Base-by-base conservation (phyloP, 1,284 basidiomycete species). In the Afroboletus lepidellus region DNA sequence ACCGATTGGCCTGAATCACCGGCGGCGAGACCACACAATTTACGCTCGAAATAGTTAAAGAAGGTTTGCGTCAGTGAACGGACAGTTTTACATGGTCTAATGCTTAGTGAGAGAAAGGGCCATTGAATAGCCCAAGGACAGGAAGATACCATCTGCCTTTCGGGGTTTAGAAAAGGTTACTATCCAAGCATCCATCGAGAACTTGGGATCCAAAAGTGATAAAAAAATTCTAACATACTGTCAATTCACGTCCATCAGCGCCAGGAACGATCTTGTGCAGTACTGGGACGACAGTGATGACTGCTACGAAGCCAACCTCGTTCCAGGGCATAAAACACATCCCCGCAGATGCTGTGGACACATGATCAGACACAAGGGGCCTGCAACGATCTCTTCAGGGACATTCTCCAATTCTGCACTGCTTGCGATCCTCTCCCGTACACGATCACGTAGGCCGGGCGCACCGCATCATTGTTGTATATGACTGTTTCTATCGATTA, bases 391-490 rank as follows among this genome's bases (percentile, higher is more conserved):
- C 36, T 34, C 15, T 16, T 42, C 13, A 46, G 8, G n/a, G 46
- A 21, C 29, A 39, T 46, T 20, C 30, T 27, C 58, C 41, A 60
- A 38, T 33, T 48, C 20, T 41, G 33, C 12, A 33, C 34, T 3
- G 33, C 11, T 6, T 46, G 46, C 7, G 38, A 29, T 41, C 38
- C 30, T 23, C 54, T 54, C 30, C 57, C 55, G 32, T 57, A 57
- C 5, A 60, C 46, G 32, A 57, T 46, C n/a, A 60, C 46, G 21
- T 60, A 57, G 9, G 57, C 58, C 1, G 50, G 56, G 50, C 55
- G 57, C 46, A 58, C 58, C n/a, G 55, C 58, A 21, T 58, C 56
- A 41, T 58, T 32, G 37, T 58, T 24, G 21, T 60, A 58, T 33
- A 58, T 38, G 24, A 58, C 55, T 27, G 58, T 58, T 30, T 58